A percentile compares a stretch with the other conserved stretches of the same genome.
Conservation (phyloP, 208 protist genomes). For the Balamuthia mandrillaris region DNA sequence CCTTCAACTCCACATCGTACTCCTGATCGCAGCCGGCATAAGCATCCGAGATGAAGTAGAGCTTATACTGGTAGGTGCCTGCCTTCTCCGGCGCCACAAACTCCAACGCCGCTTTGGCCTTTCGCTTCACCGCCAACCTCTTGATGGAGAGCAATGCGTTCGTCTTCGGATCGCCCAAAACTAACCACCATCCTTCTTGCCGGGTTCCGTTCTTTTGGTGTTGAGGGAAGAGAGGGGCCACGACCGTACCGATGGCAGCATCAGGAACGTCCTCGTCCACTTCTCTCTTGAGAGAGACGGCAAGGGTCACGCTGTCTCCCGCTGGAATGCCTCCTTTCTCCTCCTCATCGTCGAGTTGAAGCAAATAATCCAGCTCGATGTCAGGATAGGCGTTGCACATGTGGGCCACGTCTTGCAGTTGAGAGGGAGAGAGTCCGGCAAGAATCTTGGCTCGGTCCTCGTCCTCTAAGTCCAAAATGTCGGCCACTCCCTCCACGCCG, state of each 20-base stretch:
- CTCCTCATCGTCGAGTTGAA: not conserved
- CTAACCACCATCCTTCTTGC: slow-evolving; percentile 85
- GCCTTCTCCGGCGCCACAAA: slow-evolving; percentile 73
- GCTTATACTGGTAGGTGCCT: slow-evolving; percentile 62
- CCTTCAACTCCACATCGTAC: too few relatives aligned
- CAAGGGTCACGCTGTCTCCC: not conserved
- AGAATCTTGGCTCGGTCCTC: slow-evolving; percentile 60
- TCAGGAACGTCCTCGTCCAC: too few relatives aligned
- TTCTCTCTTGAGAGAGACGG: slow-evolving; percentile 7
- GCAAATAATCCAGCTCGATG: slow-evolving; percentile 73
- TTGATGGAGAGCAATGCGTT: slow-evolving; percentile 77
- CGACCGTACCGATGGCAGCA: not conserved
- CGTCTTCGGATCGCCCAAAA: slow-evolving; percentile 76
- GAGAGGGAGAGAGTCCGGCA: too few relatives aligned
- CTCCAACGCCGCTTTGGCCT: slow-evolving; percentile 71
- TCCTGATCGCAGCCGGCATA: slow-evolving; percentile 85
- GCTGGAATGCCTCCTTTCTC: not conserved
- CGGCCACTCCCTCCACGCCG: slow-evolving; percentile 66
- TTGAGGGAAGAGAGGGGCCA: slow-evolving; percentile 50
- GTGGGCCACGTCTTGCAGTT: slow-evolving; percentile 70
- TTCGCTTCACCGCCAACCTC: slow-evolving; percentile 67
- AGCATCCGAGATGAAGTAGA: slow-evolving; percentile 88
- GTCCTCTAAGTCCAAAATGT: slow-evolving; percentile 80
- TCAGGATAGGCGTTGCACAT: slow-evolving; percentile 80
- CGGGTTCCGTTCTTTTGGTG: too few relatives aligned